phyloP scores from a whole-genome alignment of 2,329 filamentous ascomycete species.

The Hymenoscyphus scutula region DNA sequence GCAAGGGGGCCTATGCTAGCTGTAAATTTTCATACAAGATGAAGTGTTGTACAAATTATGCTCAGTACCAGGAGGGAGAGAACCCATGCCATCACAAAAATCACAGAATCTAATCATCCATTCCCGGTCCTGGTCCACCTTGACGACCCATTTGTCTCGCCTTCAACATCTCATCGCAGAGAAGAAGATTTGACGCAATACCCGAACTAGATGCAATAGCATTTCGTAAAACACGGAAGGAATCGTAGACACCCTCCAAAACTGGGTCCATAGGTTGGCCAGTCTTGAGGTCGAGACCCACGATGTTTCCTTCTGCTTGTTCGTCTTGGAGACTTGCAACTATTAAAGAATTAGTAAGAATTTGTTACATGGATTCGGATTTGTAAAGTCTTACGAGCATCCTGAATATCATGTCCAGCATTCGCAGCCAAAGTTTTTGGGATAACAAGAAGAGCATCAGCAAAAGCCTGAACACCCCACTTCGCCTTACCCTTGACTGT shows the following conservation, averaged over 20 bases:
- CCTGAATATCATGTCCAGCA: slow-evolving; percentile 93
- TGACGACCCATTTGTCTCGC: slow-evolving; percentile 86
- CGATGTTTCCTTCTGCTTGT: slow-evolving; percentile 75
- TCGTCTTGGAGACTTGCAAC: slow-evolving; percentile 88
- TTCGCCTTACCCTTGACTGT: slow-evolving; percentile 97
- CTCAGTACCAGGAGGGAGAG: slow-evolving; percentile 14
- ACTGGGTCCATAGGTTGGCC: slow-evolving; percentile 95
- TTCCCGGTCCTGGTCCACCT: slow-evolving; percentile 61
- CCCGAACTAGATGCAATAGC: slow-evolving; percentile 90
- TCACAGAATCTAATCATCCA: slow-evolving; percentile 47
- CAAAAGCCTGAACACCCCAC: slow-evolving; percentile 91
- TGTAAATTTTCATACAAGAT: slow-evolving; percentile 17
- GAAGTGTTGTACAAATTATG: slow-evolving; percentile 24
- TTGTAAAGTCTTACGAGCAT: slow-evolving; percentile 66
- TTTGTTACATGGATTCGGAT: slow-evolving; percentile 18
- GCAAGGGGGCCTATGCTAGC: slow-evolving; percentile 16
- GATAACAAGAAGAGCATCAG: slow-evolving; percentile 90
- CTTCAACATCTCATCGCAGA: slow-evolving; percentile 97
- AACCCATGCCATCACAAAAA: background rate
- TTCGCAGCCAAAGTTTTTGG: slow-evolving; percentile 97
- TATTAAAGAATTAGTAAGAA: slow-evolving; percentile 39
- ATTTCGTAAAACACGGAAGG: slow-evolving; percentile 91
- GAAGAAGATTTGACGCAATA: slow-evolving; percentile 89
- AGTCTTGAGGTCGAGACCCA: slow-evolving; percentile 81
- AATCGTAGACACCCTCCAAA: slow-evolving; percentile 90